Evolutionary conservation across 2,329 filamentous ascomycete genomes (phyloP).

Genomic region (Xylaria sp.): DNA sequence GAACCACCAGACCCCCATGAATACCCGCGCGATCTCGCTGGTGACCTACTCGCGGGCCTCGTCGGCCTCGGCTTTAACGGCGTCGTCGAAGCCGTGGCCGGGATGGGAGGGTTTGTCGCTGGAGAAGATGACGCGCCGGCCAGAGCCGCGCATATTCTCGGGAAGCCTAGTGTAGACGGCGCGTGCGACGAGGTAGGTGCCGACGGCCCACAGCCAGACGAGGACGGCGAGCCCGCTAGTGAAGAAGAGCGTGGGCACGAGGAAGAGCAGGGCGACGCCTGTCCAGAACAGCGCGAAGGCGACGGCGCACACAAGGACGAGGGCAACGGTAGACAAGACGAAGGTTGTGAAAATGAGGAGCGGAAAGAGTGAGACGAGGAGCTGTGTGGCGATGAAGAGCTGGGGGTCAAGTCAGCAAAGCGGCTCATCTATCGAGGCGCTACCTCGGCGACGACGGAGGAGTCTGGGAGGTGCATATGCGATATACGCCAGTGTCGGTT

Average conservation of each 20-base stretch:
- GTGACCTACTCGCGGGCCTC: slow-evolving; percentile 40
- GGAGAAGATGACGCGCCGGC: slow-evolving; percentile 34
- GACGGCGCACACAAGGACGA: slow-evolving; percentile 66
- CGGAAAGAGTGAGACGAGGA: slow-evolving; percentile 69
- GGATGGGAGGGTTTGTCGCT: slow-evolving; percentile 18
- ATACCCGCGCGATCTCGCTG: slow-evolving; percentile 33
- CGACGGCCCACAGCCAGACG: slow-evolving; percentile 71
- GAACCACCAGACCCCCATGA: slow-evolving; percentile 30
- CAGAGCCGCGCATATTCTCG: slow-evolving; percentile 22
- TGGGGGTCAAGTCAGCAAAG: slow-evolving; percentile 41
- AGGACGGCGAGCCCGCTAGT: slow-evolving; percentile 66
- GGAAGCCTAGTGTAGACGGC: slow-evolving; percentile 49
- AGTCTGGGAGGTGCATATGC: no score
- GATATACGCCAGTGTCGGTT: no score
- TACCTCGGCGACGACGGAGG: no score
- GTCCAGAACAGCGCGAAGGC: slow-evolving; percentile 72
- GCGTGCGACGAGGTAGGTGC: slow-evolving; percentile 58
- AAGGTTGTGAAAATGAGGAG: slow-evolving; percentile 72
- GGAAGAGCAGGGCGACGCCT: slow-evolving; percentile 67
- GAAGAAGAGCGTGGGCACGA: slow-evolving; percentile 72
- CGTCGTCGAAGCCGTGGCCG: slow-evolving; percentile 11
- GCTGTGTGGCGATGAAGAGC: slow-evolving; percentile 71
- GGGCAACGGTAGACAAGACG: slow-evolving; percentile 63
- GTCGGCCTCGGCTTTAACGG: slow-evolving; percentile 34
- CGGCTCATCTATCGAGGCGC: no score